Conservation (phyloP, 495 filamentous ascomycete species). For the Podospora pseudocomata region DNA sequence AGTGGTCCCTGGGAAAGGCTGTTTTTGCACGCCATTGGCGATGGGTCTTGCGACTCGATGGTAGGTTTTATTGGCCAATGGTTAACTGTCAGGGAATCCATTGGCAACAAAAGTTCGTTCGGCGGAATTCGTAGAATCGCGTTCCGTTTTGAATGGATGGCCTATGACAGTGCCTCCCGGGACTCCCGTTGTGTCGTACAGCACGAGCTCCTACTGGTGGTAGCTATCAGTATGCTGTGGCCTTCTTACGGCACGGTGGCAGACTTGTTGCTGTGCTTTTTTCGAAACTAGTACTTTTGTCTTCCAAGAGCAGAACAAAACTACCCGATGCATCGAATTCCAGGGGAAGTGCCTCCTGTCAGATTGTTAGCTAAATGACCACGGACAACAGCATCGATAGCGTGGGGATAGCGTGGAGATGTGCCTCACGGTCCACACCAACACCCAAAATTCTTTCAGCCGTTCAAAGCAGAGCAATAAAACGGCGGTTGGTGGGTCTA, state of each 20-base stretch:
- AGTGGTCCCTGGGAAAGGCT: not conserved
- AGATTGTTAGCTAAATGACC: not conserved
- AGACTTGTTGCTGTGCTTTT: not conserved
- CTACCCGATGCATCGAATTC: not conserved
- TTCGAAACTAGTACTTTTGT: not conserved
- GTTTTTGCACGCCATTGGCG: not conserved
- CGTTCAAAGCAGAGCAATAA: not conserved
- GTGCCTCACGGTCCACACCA: not conserved
- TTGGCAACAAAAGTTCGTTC: not conserved
- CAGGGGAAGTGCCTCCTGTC: not conserved
- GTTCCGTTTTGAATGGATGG: too few species aligned
- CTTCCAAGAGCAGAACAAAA: not conserved
- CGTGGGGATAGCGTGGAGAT: not conserved
- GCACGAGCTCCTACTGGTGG: not conserved
- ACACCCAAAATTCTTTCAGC: not conserved
- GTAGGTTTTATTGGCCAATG: not conserved
- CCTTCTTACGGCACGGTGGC: not conserved
- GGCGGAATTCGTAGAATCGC: not conserved
- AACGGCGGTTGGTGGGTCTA: not conserved
- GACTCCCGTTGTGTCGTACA: not conserved
- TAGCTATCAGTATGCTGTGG: not conserved
- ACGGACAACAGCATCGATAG: not conserved
- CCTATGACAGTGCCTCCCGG: not conserved
- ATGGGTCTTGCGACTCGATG: not conserved
- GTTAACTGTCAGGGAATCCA: not conserved